Evolutionary conservation across 352 stramenopile species (phyloP).

Genomic region (Phytophthora pinifolia): DNA sequence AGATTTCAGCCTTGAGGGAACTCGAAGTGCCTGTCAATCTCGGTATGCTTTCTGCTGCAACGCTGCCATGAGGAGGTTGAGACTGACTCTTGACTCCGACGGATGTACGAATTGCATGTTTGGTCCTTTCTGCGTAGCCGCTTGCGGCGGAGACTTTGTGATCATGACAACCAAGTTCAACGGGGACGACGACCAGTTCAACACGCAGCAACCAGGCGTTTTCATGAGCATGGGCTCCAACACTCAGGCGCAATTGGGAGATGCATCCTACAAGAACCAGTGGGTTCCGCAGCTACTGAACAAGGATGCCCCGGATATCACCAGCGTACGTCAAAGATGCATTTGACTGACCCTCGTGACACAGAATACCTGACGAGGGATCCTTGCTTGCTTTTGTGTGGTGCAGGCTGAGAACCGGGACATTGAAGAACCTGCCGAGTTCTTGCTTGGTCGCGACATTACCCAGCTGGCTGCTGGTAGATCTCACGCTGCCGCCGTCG

Average conservation of each 20-base stretch:
- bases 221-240: slow-evolving; percentile 85
- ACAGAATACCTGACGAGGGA: slow-evolving; percentile 1
- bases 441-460: slow-evolving; percentile 74
- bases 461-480: slow-evolving; percentile 55
- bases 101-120: slow-evolving; percentile 11
- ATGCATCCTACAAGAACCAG: slow-evolving; percentile 75
- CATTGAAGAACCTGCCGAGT: slow-evolving; percentile 71
- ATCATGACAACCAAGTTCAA: slow-evolving; percentile 68
- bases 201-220: slow-evolving; percentile 71
- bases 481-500: slow-evolving; percentile 54
- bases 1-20: slow-evolving; percentile 80
- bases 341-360: neutral
- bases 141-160: slow-evolving; percentile 68
- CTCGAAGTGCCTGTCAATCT: slow-evolving; percentile 71
- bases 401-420: slow-evolving; percentile 42
- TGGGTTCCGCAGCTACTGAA: slow-evolving; percentile 82
- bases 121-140: slow-evolving; percentile 26
- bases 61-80: slow-evolving; percentile 1
- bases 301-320: slow-evolving; percentile 60
- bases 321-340: slow-evolving; percentile 38
- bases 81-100: slow-evolving; percentile 16
- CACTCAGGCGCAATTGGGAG: slow-evolving; percentile 62
- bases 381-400: slow-evolving; percentile 6
- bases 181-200: slow-evolving; percentile 75
- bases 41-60: slow-evolving; percentile 29